Percentiles rank a stretch among this genome's conserved stretches.
Evolutionary conservation across 2,329 filamentous ascomycete species (phyloP).

Genomic region (Teratosphaeria gauchensis): DNA sequence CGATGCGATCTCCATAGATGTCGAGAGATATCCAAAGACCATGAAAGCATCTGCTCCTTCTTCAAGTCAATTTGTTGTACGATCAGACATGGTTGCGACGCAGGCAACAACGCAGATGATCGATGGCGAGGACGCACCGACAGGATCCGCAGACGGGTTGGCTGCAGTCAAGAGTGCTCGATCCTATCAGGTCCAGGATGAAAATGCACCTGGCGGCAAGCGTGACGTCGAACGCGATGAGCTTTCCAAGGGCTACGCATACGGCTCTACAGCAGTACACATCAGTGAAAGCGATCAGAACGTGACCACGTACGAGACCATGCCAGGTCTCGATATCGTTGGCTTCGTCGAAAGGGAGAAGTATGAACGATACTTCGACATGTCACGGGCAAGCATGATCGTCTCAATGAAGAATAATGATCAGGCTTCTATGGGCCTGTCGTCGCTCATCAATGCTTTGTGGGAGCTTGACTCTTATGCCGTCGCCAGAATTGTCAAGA

Average conservation of each 20-base stretch:
- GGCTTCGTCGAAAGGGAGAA: slow-evolving; percentile 61
- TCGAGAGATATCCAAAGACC: slow-evolving; percentile 85
- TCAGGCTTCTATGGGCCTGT: slow-evolving; percentile 75
- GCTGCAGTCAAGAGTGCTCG: slow-evolving; percentile 66
- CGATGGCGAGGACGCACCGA: slow-evolving; percentile 18
- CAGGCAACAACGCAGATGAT: slow-evolving; percentile 42
- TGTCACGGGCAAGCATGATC: slow-evolving; percentile 72
- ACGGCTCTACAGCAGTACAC: slow-evolving; percentile 82
- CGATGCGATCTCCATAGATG: slow-evolving; percentile 67
- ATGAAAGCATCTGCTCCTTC: slow-evolving; percentile 64
- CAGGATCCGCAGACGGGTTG: slow-evolving; percentile 38
- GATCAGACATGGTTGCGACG: slow-evolving; percentile 35
- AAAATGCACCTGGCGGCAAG: slow-evolving; percentile 65
- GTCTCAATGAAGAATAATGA: slow-evolving; percentile 68
- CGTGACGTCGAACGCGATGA: slow-evolving; percentile 71
- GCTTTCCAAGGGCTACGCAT: slow-evolving; percentile 87
- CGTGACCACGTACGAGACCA: slow-evolving; percentile 76
- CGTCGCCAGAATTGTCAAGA: slow-evolving; percentile 73
- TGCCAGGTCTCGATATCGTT: slow-evolving; percentile 66
- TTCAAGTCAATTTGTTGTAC: slow-evolving; percentile 65
- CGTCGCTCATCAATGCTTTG: slow-evolving; percentile 80
- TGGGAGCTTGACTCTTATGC: slow-evolving; percentile 78
- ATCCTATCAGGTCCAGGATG: slow-evolving; percentile 71
- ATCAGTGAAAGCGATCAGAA: slow-evolving; percentile 81
- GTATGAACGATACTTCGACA: slow-evolving; percentile 76